Base-by-base conservation (phyloP, 345 rosid genomes). In the Cardamine occulta region DNA sequence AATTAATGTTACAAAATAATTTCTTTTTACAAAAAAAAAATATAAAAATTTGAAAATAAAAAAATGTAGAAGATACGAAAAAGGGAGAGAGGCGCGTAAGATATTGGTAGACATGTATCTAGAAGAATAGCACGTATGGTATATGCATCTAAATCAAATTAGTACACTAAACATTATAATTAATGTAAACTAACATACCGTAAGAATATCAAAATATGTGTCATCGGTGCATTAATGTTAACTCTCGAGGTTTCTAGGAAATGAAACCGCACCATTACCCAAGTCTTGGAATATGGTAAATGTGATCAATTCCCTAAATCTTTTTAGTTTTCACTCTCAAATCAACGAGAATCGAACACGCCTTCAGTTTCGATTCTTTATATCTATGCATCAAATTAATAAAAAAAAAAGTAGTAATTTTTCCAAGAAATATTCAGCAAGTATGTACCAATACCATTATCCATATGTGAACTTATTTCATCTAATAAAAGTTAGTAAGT, bases 161-260 rank as follows among this genome's bases (percentile, higher is more conserved):
- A 13, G 32, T 63, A 39, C 18, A 72, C 14, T 49, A 60, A 10
- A 23, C 61, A 35, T 39, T 19, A n/a, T 39, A 26, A 44, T 28
- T 8, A 51, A 35, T 7, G 17, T 51, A 63, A 64, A 74, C 62
- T 56, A 74, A 59, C 40, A 66, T 55, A 55, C 60, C 66, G n/a
- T 58, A 48, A 28, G 26, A 29, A 15, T 48, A 8, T 37, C 17
- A 66, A 61, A 49, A 11, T 26, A 53, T 39, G 18, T 62, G 51
- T 62, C 7, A 76, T 76, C 12, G 65, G 80, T 76, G 65, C 75
- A 63, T 76, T 70, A 63, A 70, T 77, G 80, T 77, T 63, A 29
- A 58, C 24, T 65, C 14, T 77, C 76, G 80, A 77, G 80, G 76
- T 77, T 15, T 65, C 54, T 77, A 65, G 80, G 80, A 77, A 70